Conservation (phyloP, 108 stramenopile species). For the Skeletonema marinoi region DNA sequence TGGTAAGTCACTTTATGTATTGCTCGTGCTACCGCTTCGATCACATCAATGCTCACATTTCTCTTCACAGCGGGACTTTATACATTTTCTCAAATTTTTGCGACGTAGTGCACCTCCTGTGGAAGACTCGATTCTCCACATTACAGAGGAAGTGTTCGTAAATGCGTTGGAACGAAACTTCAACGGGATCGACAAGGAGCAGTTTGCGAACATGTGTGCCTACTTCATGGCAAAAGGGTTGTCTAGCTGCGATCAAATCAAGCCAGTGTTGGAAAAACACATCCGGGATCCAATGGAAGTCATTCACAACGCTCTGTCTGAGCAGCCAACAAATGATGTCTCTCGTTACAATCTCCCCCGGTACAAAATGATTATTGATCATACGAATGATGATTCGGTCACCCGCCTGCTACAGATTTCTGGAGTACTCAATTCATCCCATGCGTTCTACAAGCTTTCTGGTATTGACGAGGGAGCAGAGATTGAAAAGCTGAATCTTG, state of each 20-base stretch:
- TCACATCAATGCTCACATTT: too few relatives aligned
- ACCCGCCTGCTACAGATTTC: conserved; percentile 20
- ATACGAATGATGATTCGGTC: conserved; percentile 36
- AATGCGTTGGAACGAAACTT: conserved; percentile 26
- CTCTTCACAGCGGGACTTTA: conserved; percentile 21
- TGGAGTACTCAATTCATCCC: conserved; percentile 18
- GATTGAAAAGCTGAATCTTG: conserved; percentile 26
- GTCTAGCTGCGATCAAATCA: not conserved
- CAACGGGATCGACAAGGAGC: conserved; percentile 14
- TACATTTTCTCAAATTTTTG: conserved; percentile 20
- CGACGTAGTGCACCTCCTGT: conserved; percentile 8
- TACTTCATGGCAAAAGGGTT: conserved; percentile 5
- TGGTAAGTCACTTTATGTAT: not conserved
- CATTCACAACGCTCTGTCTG: conserved; percentile 24
- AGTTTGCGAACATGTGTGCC: conserved; percentile 16
- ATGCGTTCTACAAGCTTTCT: conserved; percentile 21
- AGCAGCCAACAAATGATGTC: not conserved
- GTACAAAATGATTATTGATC: conserved; percentile 43
- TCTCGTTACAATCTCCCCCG: conserved; percentile 22
- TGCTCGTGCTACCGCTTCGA: too few relatives aligned
- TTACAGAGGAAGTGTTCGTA: conserved; percentile 1
- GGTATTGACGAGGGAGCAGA: conserved; percentile 26
- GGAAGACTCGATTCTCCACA: conserved; percentile 1
- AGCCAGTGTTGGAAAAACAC: conserved; percentile 1
- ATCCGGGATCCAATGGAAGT: conserved; percentile 27